Percentiles rank a stretch among this genome's conserved stretches.
Conservation (phyloP, 164 flowering plant genomes). For the Chimonanthus salicifolius region DNA sequence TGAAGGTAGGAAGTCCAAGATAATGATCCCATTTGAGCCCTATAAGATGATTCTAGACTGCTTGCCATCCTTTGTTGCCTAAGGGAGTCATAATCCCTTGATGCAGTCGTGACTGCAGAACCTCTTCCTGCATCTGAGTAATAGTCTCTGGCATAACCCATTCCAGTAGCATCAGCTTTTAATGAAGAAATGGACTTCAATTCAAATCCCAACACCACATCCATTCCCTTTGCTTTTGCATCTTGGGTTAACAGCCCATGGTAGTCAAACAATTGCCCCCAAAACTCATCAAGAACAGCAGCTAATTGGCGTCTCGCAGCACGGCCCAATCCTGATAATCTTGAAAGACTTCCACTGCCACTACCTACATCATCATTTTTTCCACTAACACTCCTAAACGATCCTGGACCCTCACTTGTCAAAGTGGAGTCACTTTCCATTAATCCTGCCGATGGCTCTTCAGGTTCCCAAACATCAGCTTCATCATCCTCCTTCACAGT, state of each 20-base stretch:
- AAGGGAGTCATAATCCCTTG: slow-evolving; percentile 42
- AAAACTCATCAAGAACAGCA: slow-evolving; percentile 79
- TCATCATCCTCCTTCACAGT: slow-evolving; percentile 48
- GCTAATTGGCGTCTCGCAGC: slow-evolving; percentile 87
- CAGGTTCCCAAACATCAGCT: slow-evolving; percentile 55
- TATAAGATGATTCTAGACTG: slow-evolving; percentile 45
- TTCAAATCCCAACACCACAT: slow-evolving; percentile 48
- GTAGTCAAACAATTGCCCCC: slow-evolving; percentile 88
- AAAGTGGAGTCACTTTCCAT: slow-evolving; percentile 32
- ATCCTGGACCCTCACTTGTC: slow-evolving; percentile 68
- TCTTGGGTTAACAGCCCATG: slow-evolving; percentile 76
- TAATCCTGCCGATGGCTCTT: slow-evolving; percentile 40
- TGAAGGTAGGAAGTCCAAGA: slow-evolving; percentile 30
- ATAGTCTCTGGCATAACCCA: slow-evolving; percentile 32
- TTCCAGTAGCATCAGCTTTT: slow-evolving; percentile 37
- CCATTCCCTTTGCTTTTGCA: slow-evolving; percentile 59
- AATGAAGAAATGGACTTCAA: slow-evolving; percentile 27
- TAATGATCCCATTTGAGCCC: slow-evolving; percentile 35
- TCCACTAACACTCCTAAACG: slow-evolving; percentile 70
- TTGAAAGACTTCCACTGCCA: slow-evolving; percentile 72
- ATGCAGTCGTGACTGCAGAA: slow-evolving; percentile 26
- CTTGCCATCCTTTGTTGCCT: slow-evolving; percentile 35
- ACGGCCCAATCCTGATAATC: slow-evolving; percentile 90
- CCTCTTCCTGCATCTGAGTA: slow-evolving; percentile 42
- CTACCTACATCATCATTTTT: slow-evolving; percentile 70